Base-by-base conservation (phyloP, 2,329 filamentous ascomycete species). In the Orbilia blumenaviensis region DNA sequence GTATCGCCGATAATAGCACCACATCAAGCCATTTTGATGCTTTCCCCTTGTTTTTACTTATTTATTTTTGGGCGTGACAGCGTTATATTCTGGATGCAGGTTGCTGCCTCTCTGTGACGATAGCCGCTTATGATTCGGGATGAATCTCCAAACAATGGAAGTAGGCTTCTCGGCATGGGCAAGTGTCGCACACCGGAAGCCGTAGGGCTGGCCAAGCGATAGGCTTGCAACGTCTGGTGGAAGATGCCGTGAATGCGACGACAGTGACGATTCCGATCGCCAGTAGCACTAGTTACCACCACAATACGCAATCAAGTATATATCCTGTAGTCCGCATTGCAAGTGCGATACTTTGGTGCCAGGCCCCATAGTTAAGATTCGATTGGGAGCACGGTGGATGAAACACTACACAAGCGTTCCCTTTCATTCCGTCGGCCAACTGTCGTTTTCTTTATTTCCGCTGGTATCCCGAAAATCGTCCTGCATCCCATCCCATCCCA, bases 1-100 rank as follows among this genome's bases (percentile, higher is more conserved):
- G 46, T 71, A 71, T 71, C 66, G 66, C 66, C 66, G 66, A 63
- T 46, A 41, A 42, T 18, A 32, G 27, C n/a, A 18, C 29, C 3
- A 25, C n/a, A n/a, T 44, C 41, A 21, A 21, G 16, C 41, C 41
- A 44, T 44, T 21, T 44, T 44, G 16, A 21, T 18, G 41, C 12
- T 10, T 25, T 23, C n/a, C 23, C 9, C 46, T 29, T 8, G 4
- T 16, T 27, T 23, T 32, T 16, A 7, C 21, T n/a, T 27, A 18
- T 32, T 52, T 7, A 23, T 50, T 27, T 29, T 27, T 16, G 12
- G 18, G 44, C 7, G 23, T 41, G 36, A 41, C n/a, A 41, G 36
- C 16, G 36, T n/a, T n/a, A 38, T 38, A 44, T 44, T 18, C 5
- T 16, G 18, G 41, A 8, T 44, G 41, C 41, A 23, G 41, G 41